phyloP scores from a whole-genome alignment of 1,284 basidiomycete genomes.

The Sphaerobolus stellatus region DNA sequence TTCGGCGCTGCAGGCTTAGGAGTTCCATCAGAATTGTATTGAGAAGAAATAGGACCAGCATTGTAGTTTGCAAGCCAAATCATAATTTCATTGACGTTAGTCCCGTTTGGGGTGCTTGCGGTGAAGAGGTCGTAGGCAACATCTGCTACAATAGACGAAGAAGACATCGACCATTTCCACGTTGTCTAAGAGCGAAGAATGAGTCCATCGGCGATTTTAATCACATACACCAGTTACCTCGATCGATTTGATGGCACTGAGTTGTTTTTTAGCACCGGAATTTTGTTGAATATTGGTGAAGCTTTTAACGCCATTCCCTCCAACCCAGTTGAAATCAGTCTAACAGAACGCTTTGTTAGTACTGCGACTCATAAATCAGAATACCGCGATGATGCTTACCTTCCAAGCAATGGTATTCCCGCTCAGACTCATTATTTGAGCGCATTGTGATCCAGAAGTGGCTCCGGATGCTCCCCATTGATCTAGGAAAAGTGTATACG shows the following conservation, averaged over 20 bases:
- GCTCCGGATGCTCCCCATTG: constrained; percentile 52
- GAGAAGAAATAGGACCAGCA: constrained; percentile 55
- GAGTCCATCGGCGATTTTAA: neutral
- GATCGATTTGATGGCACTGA: constrained; percentile 54
- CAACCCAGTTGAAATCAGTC: constrained; percentile 55
- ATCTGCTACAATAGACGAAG: constrained; percentile 44
- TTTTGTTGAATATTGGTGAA: constrained; percentile 59
- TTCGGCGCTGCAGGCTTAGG: constrained; percentile 46
- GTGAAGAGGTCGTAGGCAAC: constrained; percentile 68
- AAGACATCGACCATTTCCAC: constrained; percentile 45
- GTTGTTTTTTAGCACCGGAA: constrained; percentile 49
- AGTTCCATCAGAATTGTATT: constrained; percentile 47
- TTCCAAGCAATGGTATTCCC: constrained; percentile 52
- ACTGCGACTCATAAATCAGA: neutral
- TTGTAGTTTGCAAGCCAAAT: constrained; percentile 63
- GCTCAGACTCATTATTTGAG: constrained; percentile 45
- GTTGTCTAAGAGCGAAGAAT: neutral
- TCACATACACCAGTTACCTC: constrained; percentile 39
- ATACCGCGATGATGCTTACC: neutral
- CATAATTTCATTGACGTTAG: constrained; percentile 61
- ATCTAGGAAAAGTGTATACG: constrained; percentile 50
- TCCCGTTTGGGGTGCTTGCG: constrained; percentile 48
- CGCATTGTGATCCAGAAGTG: constrained; percentile 54
- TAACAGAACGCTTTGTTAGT: neutral
- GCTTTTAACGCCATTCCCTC: constrained; percentile 53